Evolutionary conservation across 2,329 filamentous ascomycete genomes (phyloP), one percentile per base, ranked within the genome.

Genomic region (Hypomyces perniciosus): DNA sequence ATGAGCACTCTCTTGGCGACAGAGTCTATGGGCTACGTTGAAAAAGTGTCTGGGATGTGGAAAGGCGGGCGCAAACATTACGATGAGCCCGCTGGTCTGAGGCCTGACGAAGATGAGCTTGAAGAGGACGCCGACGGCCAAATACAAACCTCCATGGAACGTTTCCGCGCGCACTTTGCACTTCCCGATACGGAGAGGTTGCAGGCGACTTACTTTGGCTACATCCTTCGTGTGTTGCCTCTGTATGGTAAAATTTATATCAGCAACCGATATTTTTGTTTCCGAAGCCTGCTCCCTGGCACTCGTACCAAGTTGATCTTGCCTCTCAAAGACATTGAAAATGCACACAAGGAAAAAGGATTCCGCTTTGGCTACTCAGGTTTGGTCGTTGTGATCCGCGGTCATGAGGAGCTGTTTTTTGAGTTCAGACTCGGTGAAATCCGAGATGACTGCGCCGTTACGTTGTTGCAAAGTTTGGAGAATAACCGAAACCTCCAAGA

Each of bases 1-100:
- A 88, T 97, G 83, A 89, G 88, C 54, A 88, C 77, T 29, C 72
- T 95, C 7, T 72, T 97, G 42, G 88, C 92, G 6, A 89, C 86
- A 0, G 91, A 96, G 66, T 95, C 92, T 0, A 95, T 96, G 84
- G 90, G 90, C 2, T 97, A 97, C 64, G 86, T 96, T 31, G 91
- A 95, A 63, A 97, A 96, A 67, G 91, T 97, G 0, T 95, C 92
- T 0, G 92, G 90, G 35, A 97, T 97, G 88, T 93, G 93, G 83
- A 88, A 90, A 58, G 93, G 93, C 33, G 89, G 89, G 9, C 85
- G 86, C 60, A 90, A 86, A 61, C 92, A 97, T 68, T 99, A 97
- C 61, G 84, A 86, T 45, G 86, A 81, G 40, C 75, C 76, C 2
- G 66, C 71, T 41, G 77, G 72, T 26, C 68, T 78, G 39, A 72